These are phyloP conservation scores for Gossypium arboreum DNA, from an alignment of 345 rosid genomes.

Conservation along the genomic window DNA sequence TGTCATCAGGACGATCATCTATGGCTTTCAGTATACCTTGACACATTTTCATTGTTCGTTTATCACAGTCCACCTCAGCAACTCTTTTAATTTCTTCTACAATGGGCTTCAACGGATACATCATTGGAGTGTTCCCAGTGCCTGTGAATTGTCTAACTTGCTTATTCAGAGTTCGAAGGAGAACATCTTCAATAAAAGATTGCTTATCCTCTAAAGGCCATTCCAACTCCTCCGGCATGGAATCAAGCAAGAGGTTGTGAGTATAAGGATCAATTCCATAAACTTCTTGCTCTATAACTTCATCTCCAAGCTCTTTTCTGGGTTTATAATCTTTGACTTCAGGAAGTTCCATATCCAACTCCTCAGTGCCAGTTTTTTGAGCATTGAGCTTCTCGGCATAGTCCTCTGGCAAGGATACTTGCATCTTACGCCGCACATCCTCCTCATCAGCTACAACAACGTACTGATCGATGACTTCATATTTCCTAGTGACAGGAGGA, in stretches of 20 bases:
- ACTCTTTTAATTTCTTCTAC: constrained; percentile 71
- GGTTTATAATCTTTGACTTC: constrained; percentile 97
- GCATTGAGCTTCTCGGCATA: constrained; percentile 90
- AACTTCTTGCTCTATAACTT: constrained; percentile 97
- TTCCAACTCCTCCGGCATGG: constrained; percentile 89
- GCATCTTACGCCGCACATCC: constrained; percentile 85
- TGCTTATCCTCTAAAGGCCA: constrained; percentile 80
- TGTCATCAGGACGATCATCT: constrained; percentile 83
- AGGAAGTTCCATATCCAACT: constrained; percentile 99
- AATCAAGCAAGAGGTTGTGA: constrained; percentile 94
- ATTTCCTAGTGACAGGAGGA: constrained; percentile 98
- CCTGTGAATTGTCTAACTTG: constrained; percentile 89
- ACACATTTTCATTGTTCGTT: constrained; percentile 61
- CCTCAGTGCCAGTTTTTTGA: constrained; percentile 84
- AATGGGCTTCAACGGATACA: constrained; percentile 70
- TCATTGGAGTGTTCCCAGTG: constrained; percentile 88
- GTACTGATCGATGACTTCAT: constrained; percentile 84
- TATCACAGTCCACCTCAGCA: constrained; percentile 68
- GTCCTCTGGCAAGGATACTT: constrained; percentile 90
- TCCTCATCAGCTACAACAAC: constrained; percentile 85
- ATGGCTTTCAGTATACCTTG: constrained; percentile 81
- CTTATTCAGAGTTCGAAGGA: constrained; percentile 77
- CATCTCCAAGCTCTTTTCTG: constrained; percentile 80
- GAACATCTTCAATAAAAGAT: constrained; percentile 76
- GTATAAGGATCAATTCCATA: constrained; percentile 99